Conservation (phyloP, 1,284 basidiomycete genomes). For the Cryptococcus hybrid region DNA sequence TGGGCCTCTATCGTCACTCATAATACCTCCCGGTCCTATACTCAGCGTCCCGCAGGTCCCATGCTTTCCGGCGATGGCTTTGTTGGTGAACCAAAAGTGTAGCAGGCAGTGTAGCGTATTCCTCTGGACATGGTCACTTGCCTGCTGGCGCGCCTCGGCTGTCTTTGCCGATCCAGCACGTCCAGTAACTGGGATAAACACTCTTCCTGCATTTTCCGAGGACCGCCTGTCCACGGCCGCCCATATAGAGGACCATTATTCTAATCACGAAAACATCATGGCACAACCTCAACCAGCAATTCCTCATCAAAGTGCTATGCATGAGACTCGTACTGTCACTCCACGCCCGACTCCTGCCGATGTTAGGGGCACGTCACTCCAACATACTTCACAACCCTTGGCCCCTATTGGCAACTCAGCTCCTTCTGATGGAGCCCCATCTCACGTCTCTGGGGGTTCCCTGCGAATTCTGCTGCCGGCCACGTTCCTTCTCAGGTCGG, state of each 20-base stretch:
- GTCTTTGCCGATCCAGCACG: slow-evolving; percentile 7
- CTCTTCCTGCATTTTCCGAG: not conserved
- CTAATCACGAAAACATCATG: slow-evolving; percentile 15
- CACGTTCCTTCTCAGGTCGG: not conserved
- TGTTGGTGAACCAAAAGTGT: slow-evolving; percentile 9
- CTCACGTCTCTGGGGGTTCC: not conserved
- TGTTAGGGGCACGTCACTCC: slow-evolving; percentile 6
- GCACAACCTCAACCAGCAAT: slow-evolving; percentile 7
- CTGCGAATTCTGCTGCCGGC: not conserved
- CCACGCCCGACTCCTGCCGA: slow-evolving; percentile 10
- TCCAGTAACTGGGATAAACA: not conserved
- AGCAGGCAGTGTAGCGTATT: slow-evolving; percentile 1
- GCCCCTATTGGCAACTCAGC: slow-evolving; percentile 7
- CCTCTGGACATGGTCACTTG: not conserved
- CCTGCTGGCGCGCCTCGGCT: not conserved
- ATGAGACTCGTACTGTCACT: slow-evolving; percentile 6
- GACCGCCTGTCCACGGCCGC: not conserved
- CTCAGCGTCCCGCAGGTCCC: slow-evolving; percentile 15
- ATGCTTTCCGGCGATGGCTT: slow-evolving; percentile 3
- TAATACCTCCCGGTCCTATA: slow-evolving; percentile 32
- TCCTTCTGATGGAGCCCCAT: not conserved
- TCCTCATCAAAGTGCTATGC: slow-evolving; percentile 6
- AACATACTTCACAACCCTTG: slow-evolving; percentile 8
- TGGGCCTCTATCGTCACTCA: slow-evolving; percentile 27
- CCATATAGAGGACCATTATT: slow-evolving; percentile 11